Evolutionary conservation across 345 rosid genomes (phyloP), one percentile per base, ranked within the genome.

Genomic region (Syzygium aromaticum): DNA sequence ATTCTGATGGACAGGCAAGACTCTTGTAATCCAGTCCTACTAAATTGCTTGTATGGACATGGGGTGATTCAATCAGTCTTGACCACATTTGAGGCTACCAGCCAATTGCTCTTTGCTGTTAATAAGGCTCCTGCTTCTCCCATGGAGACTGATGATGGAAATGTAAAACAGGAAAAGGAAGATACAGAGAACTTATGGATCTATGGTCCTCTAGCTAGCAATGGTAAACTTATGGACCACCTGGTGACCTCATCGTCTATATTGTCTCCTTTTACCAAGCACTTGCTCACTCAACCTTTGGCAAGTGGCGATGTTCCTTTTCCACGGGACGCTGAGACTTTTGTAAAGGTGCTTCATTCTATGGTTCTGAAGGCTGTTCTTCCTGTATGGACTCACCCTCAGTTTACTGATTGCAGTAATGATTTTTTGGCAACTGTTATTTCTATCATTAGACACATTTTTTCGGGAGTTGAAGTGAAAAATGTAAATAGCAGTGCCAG

Each of bases 21-120:
- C 91, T 95, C 98, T 51, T 96, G 99, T 90, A 97, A 96, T 93
- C 96, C 98, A 13, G 92, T 96, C 89, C 86, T 95, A 86, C 86
- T 97, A 82, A 97, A 97, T 85, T 95, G 96, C 93, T 92, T 96
- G 52, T 96, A 94, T 87, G 96, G 97, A 61, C 93, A 90, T 77
- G 98, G 96, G 87, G 98, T 96, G 86, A 89, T 97, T 91, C 98
- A 95, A 77, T 91, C 94, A 8, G 94, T 97, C 91, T 89, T 97
- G 94, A 95, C 95, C 85, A 97, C 99, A 85, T 97, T 96, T 93
- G 98, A 96, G 90, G 99, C 99, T 77, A 96, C 98, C 67, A 95
- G 98, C 90, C 99, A 95, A 85, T 92, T 97, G 90, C 92, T 95
- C 54, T 96, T 93, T 89, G 85, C 95, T 46, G 92, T 95, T 88